Base-by-base conservation (phyloP, 441 rosid genomes). In the Erodium texanum region DNA sequence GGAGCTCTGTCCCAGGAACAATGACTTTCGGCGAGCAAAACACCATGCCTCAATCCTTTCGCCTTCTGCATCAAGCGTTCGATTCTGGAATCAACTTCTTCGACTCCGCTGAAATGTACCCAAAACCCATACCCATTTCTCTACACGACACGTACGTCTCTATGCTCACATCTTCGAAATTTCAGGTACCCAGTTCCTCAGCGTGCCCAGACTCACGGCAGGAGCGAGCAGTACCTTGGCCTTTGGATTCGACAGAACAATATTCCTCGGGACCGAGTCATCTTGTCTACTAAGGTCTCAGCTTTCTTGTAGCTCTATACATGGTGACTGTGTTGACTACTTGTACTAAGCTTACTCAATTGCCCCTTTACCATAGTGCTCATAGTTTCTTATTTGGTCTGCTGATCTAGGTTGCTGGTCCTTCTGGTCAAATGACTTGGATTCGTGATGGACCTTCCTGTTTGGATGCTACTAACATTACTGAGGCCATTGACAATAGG, bases 141-240 rank as follows among this genome's bases (percentile, higher is more conserved):
- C 43, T 38, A 38, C 43, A 38, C 11, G 12, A 38, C 43, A 38
- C 11, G 12, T 38, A 10, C 43, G 43, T 38, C 7, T 10, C 43
- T 9, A 10, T 38, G 62, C 62, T 56, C 62, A 19, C 9, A 19
- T 4, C 24, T 64, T 38, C 43, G 58, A 6, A 74, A 20, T 38
- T 58, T 18, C 64, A 86, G 87, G 92, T 85, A 83, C 74, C 89
- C 89, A 34, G 92, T 87, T 67, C 92, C 92, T 74, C 92, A 85
- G 74, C 85, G 87, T 3, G 80, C 80, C 5, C 81, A 79, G 50
- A 85, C 86, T 68, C 92, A 77, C 58, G 92, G 89, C 27, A 77
- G 83, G 72, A 87, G 92, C 73, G 87, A 85, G 82, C 86, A 80
- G 76, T 83, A 70, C 74, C 75, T 87, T 50, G 91, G 87, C 72